Evolutionary conservation across 192 early-diverging fungal species (phyloP), one percentile per base, ranked within the genome.

Genomic region (Neocallimastix lanati): DNA sequence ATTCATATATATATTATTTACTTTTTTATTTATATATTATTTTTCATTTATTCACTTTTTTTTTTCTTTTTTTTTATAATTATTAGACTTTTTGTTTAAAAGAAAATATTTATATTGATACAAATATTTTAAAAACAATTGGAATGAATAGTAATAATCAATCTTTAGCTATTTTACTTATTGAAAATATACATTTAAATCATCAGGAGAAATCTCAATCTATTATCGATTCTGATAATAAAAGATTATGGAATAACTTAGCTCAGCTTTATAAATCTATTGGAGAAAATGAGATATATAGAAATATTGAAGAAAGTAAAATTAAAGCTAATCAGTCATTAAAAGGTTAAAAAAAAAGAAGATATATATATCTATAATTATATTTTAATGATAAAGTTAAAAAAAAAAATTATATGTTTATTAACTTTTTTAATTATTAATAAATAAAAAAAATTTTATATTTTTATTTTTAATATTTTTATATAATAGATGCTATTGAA

Each of bases 241-340:
- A 21, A 28, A 78, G 28, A 78, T 80, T 40, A 21, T 94, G 93
- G 93, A 86, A 87, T 28, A 85, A 91, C 14, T 79, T 93, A 1
- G 88, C 92, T 3, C 28, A 79, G 6, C 78, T 93, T 4, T 94
- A 91, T 81, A 91, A 91, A 78, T 85, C 84, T 0, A 85, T 94
- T 27, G 88, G 88, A 76, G 84, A 88, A 29, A 81, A 84, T 67
- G 92, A 94, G 40, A 82, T 93, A 6, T 93, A 90, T 80, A 84
- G 88, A 78, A 86, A 87, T 28, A 85, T 93, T 15, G 91, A 90
- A 82, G 87, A 91, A 76, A 84, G 81, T 29, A 85, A 88, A 28
- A 86, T 92, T 67, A 86, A 89, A 18, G 84, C 86, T 0, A 83
- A 81, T 33, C 80, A 81, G 18, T 80, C 79, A 29, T 86, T 89